Evolutionary conservation across 306 rosid genomes (phyloP).

Genomic region (Casuarina cunninghamiana): DNA sequence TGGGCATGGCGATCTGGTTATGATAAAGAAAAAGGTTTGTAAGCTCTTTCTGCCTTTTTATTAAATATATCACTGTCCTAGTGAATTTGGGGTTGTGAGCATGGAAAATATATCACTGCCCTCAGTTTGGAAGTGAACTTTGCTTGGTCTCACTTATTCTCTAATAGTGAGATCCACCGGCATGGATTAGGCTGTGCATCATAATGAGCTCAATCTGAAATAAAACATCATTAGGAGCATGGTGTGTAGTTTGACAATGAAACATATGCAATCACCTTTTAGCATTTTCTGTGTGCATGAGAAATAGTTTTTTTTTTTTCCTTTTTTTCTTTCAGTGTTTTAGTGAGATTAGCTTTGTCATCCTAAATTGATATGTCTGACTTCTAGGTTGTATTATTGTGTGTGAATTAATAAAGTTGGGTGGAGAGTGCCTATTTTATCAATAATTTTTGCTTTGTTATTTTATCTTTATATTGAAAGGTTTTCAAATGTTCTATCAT

Average conservation of each 20-base stretch:
- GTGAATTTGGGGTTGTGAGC: background rate
- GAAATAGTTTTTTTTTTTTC: background rate
- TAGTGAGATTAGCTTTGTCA: background rate
- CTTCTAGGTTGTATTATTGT: background rate
- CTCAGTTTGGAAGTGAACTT: background rate
- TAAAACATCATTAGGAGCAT: background rate
- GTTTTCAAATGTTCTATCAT: background rate
- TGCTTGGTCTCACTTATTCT: background rate
- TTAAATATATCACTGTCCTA: conserved; percentile 27
- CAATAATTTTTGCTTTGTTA: background rate
- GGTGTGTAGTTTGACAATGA: background rate
- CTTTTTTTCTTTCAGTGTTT: background rate
- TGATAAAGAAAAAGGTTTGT: conserved; percentile 94
- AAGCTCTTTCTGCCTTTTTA: conserved; percentile 15
- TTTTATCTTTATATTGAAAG: background rate
- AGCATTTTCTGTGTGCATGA: background rate
- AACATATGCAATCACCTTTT: background rate
- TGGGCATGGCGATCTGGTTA: conserved; percentile 85
- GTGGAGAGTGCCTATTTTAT: background rate
- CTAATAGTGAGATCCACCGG: background rate
- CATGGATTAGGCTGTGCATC: no score
- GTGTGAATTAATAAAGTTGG: background rate
- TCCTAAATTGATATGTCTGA: background rate
- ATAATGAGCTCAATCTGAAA: no score
- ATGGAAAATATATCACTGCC: background rate